Percentiles rank a stretch among this genome's conserved stretches.
Conservation (phyloP, 2,329 filamentous ascomycete genomes). For the Pezicula radicicola region DNA sequence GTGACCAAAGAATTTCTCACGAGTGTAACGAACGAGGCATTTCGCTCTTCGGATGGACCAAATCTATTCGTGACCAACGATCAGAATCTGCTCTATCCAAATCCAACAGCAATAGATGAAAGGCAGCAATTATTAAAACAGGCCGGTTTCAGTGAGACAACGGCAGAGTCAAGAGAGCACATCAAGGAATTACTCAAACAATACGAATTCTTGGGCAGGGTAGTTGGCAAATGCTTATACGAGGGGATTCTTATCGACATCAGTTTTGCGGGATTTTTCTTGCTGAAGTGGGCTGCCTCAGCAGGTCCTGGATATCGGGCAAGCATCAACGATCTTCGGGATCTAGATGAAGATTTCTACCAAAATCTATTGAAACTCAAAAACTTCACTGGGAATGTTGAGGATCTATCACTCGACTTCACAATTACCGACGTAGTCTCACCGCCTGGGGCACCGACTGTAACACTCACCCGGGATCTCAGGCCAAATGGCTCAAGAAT, state of each 20-base stretch:
- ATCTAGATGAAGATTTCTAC: constrained; percentile 88
- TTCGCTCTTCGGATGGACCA: constrained; percentile 55
- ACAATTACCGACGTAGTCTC: constrained; percentile 74
- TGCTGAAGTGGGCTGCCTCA: constrained; percentile 88
- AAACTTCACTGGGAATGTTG: constrained; percentile 78
- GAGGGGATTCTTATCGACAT: constrained; percentile 95
- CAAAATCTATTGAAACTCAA: constrained; percentile 81
- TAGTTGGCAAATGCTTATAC: constrained; percentile 95
- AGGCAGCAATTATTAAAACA: constrained; percentile 54
- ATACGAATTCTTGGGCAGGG: constrained; percentile 88
- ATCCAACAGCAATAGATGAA: constrained; percentile 74
- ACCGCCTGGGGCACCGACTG: constrained; percentile 41
- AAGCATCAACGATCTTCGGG: constrained; percentile 91
- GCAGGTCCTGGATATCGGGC: constrained; percentile 72
- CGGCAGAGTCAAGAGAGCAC: constrained; percentile 52
- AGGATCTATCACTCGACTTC: constrained; percentile 82
- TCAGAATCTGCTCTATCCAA: constrained; percentile 84
- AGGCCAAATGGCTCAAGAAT: constrained; percentile 73
- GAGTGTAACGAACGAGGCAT: constrained; percentile 82
- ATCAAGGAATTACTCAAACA: constrained; percentile 63
- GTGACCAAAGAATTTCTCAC: constrained; percentile 97
- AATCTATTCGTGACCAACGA: constrained; percentile 80
- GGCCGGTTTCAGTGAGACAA: constrained; percentile 48
- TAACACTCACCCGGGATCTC: constrained; percentile 71
- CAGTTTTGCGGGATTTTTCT: constrained; percentile 90